Evolutionary conservation across 176 grass and related monocot genomes (phyloP), one percentile per base, ranked within the genome.

Genomic region (Dendrocalamus sinicus): DNA sequence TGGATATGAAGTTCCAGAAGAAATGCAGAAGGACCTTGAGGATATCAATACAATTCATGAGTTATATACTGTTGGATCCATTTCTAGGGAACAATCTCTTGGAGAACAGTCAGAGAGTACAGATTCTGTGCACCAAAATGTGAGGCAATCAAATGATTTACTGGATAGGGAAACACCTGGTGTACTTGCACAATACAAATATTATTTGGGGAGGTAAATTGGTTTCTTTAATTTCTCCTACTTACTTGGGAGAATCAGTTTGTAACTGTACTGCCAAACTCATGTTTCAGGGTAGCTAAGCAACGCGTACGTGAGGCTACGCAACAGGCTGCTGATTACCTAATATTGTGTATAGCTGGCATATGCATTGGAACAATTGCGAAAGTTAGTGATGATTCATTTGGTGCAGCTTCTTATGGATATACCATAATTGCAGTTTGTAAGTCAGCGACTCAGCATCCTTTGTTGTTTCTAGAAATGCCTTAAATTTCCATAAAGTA

Each of bases 361-460:
- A 60, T 91, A 84, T 94, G 92, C 78, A 87, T 94, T 58, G 92
- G 92, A 47, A 89, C 84, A 65, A 89, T 94, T 81, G 81, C 89
- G 85, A 91, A 89, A 85, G 86, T 89, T 60, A 81, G 72, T 16
- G 92, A 94, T 87, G 89, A 91, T 84, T 82, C 84, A 79, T 84
- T 94, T 22, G 89, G 92, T 68, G 76, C 23, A 62, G 80, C 76
- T 87, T 88, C 89, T 87, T 94, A 94, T 83, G 89, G 74, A 30
- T 94, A 94, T 79, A 87, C 92, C 45, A 86, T 91, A 70, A 89
- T 94, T 88, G 84, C 92, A 81, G 89, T 94, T 70, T 94, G 92
- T 94, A 91, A 94, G 92, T 94, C 57, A 80, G 58, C 46, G n/a
- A 54, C 37, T 94, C 64, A 80, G 50, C 37, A 20, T 54, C 37